A percentile compares a stretch with the other conserved stretches of the same genome.
phyloP scores from a whole-genome alignment of 2,329 filamentous ascomycete genomes.

The Rhexocercosporidium sp. region DNA sequence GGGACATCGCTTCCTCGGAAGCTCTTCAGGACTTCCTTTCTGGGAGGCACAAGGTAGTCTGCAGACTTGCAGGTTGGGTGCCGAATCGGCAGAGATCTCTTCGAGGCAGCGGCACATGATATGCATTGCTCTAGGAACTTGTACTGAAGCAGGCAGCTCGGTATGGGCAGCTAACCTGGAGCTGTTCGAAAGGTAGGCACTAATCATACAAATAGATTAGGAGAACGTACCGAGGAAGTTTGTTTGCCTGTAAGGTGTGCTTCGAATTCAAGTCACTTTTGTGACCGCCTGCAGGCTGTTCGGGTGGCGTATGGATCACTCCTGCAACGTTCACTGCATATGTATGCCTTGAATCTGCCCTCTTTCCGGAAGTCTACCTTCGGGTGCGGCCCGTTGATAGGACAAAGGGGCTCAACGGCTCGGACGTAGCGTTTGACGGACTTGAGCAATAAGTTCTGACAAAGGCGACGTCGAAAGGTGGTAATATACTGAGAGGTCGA shows the following conservation, averaged over 20 bases:
- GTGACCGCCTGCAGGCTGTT: constrained; percentile 28
- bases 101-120: constrained; percentile 37
- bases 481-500: constrained; percentile 7
- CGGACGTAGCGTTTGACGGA: constrained; percentile 18
- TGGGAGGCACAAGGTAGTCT: constrained; percentile 18
- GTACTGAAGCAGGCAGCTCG: constrained; percentile 33
- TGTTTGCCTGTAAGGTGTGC: constrained; percentile 26
- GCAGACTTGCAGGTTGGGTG: constrained; percentile 24
- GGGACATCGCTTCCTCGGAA: constrained; percentile 24
- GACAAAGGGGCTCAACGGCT: constrained; percentile 27
- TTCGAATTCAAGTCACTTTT: constrained; percentile 20
- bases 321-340: constrained; percentile 38
- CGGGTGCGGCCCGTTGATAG: constrained; percentile 39
- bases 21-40: constrained; percentile 20
- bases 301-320: constrained; percentile 37
- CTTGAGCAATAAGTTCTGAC: constrained; percentile 15
- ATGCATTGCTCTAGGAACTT: constrained; percentile 35
- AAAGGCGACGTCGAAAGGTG: constrained; percentile 3
- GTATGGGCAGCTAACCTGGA: constrained; percentile 36
- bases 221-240: constrained; percentile 37
- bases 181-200: constrained; percentile 23
- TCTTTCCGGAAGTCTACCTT: constrained; percentile 36
- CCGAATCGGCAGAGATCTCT: constrained; percentile 30
- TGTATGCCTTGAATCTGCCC: constrained; percentile 32
- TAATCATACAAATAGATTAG: constrained; percentile 36